These are phyloP conservation scores for Naganishia sp. DNA, from an alignment of 1,284 basidiomycete species.

Conservation along the genomic window DNA sequence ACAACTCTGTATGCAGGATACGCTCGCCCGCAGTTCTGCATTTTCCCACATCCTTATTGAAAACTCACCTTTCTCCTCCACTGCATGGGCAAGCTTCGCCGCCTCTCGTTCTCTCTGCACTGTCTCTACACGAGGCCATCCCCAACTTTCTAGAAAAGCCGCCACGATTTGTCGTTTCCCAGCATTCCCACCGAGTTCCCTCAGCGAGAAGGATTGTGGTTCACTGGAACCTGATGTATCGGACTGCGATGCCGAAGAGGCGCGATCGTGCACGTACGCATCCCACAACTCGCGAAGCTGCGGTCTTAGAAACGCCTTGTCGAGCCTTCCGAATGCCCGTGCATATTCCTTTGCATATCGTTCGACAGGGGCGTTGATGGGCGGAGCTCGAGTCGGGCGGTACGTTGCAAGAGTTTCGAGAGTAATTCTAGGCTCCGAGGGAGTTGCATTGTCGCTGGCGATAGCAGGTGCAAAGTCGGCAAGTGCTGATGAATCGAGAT, in stretches of 20 bases:
- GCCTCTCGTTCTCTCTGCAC: constrained; percentile 21
- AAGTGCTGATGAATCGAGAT: no score
- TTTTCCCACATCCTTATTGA: no score
- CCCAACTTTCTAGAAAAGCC: constrained; percentile 34
- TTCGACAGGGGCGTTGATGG: constrained; percentile 7
- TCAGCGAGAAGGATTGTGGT: neutral
- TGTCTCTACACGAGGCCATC: constrained; percentile 34
- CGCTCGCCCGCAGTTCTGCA: no score
- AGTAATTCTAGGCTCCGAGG: no score
- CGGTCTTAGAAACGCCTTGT: constrained; percentile 20
- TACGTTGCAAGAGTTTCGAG: neutral
- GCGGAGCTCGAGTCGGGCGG: constrained; percentile 15
- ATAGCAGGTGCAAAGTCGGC: no score
- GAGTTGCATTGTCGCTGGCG: no score
- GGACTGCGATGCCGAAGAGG: no score
- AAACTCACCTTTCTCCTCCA: constrained; percentile 35
- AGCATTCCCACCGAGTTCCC: neutral
- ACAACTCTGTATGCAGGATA: no score
- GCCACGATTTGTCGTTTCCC: constrained; percentile 23
- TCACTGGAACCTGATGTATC: no score
- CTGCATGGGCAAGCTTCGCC: constrained; percentile 14
- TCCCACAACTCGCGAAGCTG: constrained; percentile 16
- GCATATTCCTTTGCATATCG: constrained; percentile 21
- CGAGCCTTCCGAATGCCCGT: constrained; percentile 15
- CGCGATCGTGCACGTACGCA: neutral